These are phyloP conservation scores for Stentor coeruleus DNA, from an alignment of 73 alveolate genomes.

Conservation along the genomic window DNA sequence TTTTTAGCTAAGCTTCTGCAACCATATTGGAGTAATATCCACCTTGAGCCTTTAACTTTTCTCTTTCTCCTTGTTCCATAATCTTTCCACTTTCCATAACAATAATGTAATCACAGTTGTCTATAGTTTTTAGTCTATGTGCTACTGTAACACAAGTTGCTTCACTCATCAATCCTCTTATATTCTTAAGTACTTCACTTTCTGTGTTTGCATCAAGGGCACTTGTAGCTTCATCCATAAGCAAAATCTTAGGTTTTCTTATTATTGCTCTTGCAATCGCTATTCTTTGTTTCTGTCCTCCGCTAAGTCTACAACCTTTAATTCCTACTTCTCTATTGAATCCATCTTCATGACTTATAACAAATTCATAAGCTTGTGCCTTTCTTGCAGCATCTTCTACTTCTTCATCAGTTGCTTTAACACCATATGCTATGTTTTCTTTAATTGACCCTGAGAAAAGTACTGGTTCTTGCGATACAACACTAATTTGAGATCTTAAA, in stretches of 20 bases:
- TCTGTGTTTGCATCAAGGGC: slow-evolving; percentile 73
- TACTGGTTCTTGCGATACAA: slow-evolving; percentile 83
- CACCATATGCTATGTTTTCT: slow-evolving; percentile 79
- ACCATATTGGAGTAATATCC: too few relatives aligned
- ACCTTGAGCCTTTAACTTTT: slow-evolving; percentile 38
- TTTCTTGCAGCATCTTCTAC: slow-evolving; percentile 42
- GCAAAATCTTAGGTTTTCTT: slow-evolving; percentile 57
- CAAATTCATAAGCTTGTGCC: slow-evolving; percentile 29
- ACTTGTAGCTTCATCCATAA: slow-evolving; percentile 83
- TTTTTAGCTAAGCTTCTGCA: too few relatives aligned
- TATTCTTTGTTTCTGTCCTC: slow-evolving; percentile 59
- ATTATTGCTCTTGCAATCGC: slow-evolving; percentile 90
- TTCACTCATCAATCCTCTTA: slow-evolving; percentile 47
- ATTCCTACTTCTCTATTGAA: slow-evolving; percentile 36
- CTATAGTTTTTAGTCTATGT: slow-evolving; percentile 65
- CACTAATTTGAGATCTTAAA: slow-evolving; percentile 63
- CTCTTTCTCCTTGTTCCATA: slow-evolving; percentile 57
- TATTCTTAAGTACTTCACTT: slow-evolving; percentile 46
- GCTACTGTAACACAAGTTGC: slow-evolving; percentile 69
- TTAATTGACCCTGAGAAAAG: slow-evolving; percentile 76
- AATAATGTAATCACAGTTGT: slow-evolving; percentile 57
- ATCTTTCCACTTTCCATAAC: slow-evolving; percentile 65
- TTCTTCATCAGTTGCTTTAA: slow-evolving; percentile 37
- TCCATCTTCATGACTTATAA: slow-evolving; percentile 27
- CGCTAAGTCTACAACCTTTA: slow-evolving; percentile 29